Conservation (phyloP, 495 filamentous ascomycete species). For the Halenospora varia region DNA sequence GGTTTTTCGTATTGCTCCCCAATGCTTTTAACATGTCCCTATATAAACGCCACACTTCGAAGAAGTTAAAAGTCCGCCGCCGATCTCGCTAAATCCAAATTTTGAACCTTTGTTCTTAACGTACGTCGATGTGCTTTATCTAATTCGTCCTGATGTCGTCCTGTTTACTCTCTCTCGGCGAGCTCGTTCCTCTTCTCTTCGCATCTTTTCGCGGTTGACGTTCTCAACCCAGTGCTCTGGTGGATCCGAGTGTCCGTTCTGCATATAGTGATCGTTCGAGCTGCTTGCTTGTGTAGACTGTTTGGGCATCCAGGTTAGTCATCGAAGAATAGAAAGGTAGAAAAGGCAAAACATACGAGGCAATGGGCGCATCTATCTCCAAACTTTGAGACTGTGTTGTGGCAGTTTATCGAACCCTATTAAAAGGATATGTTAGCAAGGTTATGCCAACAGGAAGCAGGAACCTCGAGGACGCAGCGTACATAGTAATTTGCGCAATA, state of each 20-base stretch:
- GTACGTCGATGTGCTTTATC: background rate
- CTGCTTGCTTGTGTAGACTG: constrained; percentile 8
- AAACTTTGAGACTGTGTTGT: constrained; percentile 40
- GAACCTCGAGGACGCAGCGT: constrained; percentile 12
- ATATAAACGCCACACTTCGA: too few species aligned
- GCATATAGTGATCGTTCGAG: background rate
- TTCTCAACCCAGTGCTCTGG: constrained; percentile 13
- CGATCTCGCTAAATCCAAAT: too few species aligned
- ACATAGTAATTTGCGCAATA: constrained; percentile 54
- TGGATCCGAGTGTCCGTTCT: background rate
- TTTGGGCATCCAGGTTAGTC: background rate
- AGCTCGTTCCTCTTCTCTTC: constrained; percentile 10
- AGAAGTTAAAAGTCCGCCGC: too few species aligned
- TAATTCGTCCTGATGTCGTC: constrained; percentile 8
- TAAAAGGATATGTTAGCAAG: background rate
- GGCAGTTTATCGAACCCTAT: constrained; percentile 41
- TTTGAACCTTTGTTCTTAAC: too few species aligned
- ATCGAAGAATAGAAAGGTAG: background rate
- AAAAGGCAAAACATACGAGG: constrained; percentile 27
- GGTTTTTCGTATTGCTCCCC: background rate
- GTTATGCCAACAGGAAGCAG: background rate
- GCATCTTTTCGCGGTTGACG: constrained; percentile 4
- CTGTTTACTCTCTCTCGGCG: constrained; percentile 10
- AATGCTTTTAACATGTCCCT: too few species aligned
- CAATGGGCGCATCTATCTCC: constrained; percentile 43